A percentile compares a stretch with the other conserved stretches of the same genome.
phyloP scores from a whole-genome alignment of 2,329 filamentous ascomycete genomes.

The Diaporthe sp. region DNA sequence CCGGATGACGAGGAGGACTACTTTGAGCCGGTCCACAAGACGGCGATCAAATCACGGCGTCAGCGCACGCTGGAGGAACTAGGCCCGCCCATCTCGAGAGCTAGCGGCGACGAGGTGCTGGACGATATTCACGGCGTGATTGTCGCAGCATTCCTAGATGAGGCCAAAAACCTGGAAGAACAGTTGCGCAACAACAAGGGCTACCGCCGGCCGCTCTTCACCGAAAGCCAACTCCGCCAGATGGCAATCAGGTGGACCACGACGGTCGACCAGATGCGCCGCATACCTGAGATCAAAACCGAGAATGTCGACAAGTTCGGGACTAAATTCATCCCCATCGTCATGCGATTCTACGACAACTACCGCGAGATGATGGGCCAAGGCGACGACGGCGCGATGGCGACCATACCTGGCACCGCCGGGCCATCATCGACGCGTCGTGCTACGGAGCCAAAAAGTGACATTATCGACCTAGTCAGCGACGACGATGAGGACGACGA shows the following conservation, averaged over 20 bases:
- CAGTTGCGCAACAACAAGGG: conserved; percentile 71
- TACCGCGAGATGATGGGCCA: conserved; percentile 67
- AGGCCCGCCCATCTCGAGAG: conserved; percentile 71
- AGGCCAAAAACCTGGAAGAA: conserved; percentile 73
- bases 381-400: conserved; percentile 37
- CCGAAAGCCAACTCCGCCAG: conserved; percentile 76
- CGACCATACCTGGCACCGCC: conserved; percentile 37
- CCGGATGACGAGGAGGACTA: conserved; percentile 56
- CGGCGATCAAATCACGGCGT: conserved; percentile 49
- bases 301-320: conserved; percentile 76
- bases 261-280: conserved; percentile 71
- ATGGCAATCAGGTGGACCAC: conserved; percentile 81
- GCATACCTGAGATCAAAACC: conserved; percentile 73
- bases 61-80: conserved; percentile 57
- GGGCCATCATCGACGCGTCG: conserved; percentile 28
- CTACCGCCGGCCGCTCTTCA: conserved; percentile 74
- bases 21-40: conserved; percentile 60
- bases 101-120: conserved; percentile 63
- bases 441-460: conserved; percentile 49
- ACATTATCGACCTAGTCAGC: conserved; percentile 70
- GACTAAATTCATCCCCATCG: conserved; percentile 69
- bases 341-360: conserved; percentile 62
- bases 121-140: conserved; percentile 73
- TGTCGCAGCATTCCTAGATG: conserved; percentile 74
- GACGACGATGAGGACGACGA: conserved; percentile 54